Evolutionary conservation across 2,329 filamentous ascomycete genomes (phyloP), one percentile per base, ranked within the genome.

Genomic region (Teratosphaeria viscida): DNA sequence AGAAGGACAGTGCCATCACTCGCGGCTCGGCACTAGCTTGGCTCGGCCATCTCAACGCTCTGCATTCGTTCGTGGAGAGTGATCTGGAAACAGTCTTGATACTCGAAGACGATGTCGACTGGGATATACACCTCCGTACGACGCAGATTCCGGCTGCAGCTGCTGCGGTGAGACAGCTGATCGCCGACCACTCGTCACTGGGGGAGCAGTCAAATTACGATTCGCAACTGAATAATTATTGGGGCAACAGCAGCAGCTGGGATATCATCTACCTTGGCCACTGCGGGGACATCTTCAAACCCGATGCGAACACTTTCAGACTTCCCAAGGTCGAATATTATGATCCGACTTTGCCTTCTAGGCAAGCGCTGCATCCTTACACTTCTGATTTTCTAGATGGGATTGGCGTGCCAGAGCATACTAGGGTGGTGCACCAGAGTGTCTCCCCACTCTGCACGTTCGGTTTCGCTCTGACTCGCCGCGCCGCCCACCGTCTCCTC

Each of bases 41-140:
- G 75, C 64, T 76, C 57, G 73, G 73, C 26, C 75, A 77, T 63
- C 64, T 75, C 49, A 70, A 73, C 58, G 72, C 70, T 2, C 60
- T 77, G 54, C 68, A 62, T 60, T 72, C 68, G 71, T 78, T 78
- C 64, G 67, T 78, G n/a, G 67, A 71, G 16, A 76, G 73, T 53
- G 71, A 70, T 49, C 69, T 73, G 8, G 74, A 76, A 59, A 76
- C 75, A 1, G 74, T 72, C 2, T 69, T 78, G 34, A 74, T 78
- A 27, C 69, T 78, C 52, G 76, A 78, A 68, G 76, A 78, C 65
- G 76, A 78, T 60, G 75, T 77, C 34, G 75, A 78, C 61, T 78
- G 74, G 73, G 75, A 77, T 62, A 73, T 78, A 47, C 75, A 72
- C 56, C 69, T 78, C 14, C 74, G 75, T 58, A 76, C 72, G 59